Evolutionary conservation across 164 flowering plant species (phyloP).

Genomic region (Nymphaea thermarum): DNA sequence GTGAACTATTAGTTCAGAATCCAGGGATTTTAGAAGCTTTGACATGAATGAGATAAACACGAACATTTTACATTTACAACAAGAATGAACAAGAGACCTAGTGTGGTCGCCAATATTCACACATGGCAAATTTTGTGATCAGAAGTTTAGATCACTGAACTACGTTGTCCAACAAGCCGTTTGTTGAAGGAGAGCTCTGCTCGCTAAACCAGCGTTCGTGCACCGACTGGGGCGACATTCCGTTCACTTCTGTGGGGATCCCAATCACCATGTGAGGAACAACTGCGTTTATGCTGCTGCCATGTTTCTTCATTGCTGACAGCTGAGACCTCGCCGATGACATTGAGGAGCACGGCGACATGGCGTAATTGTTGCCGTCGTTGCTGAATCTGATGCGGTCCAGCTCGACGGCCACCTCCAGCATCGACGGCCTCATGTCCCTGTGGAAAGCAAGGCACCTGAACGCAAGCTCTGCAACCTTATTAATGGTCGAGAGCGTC

Average conservation of each 20-base stretch:
- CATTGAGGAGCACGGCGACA: slow-evolving; percentile 21
- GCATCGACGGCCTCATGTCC: slow-evolving; percentile 89
- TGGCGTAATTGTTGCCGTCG: slow-evolving; percentile 4
- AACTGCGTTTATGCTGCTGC: slow-evolving; percentile 10
- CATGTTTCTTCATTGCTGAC: slow-evolving; percentile 9
- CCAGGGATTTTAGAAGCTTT: no score
- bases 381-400: slow-evolving; percentile 40
- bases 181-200: slow-evolving; percentile 54
- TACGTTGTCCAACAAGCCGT: slow-evolving; percentile 32
- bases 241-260: slow-evolving; percentile 10
- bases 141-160: slow-evolving; percentile 11
- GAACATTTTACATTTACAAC: not conserved
- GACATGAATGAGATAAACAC: not conserved
- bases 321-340: slow-evolving; percentile 22
- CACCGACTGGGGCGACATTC: slow-evolving; percentile 38
- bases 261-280: slow-evolving; percentile 3
- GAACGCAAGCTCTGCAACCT: slow-evolving; percentile 80
- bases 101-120: not conserved
- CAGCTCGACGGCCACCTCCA: slow-evolving; percentile 68
- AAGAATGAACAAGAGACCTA: not conserved
- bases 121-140: not conserved
- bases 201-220: slow-evolving; percentile 48
- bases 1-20: no score
- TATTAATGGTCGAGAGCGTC: slow-evolving; percentile 42
- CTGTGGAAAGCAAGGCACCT: slow-evolving; percentile 76